These are phyloP conservation scores for Phytophthora agathidicida DNA, from an alignment of 352 stramenopile genomes.

Conservation along the genomic window DNA sequence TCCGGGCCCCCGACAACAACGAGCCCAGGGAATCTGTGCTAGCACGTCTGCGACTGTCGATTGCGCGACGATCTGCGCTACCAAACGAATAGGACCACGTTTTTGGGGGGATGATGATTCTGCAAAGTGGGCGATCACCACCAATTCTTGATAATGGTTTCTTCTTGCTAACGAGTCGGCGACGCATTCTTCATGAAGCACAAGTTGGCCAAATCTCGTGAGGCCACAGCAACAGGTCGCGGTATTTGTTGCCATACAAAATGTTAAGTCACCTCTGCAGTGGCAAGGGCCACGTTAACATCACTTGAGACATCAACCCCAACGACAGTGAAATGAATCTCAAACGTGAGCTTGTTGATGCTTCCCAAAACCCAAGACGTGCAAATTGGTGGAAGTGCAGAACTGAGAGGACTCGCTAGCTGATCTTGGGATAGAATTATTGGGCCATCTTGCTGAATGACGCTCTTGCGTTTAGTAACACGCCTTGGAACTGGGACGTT, in stretches of 20 bases:
- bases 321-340: slow-evolving; percentile 16
- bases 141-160: slow-evolving; percentile 22
- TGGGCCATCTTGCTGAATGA: not conserved
- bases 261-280: not conserved
- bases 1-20: slow-evolving; percentile 11
- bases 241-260: not conserved
- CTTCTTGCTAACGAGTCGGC: not conserved
- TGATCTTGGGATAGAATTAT: slow-evolving; percentile 14
- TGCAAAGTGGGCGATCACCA: slow-evolving; percentile 45
- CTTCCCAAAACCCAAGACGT: not conserved
- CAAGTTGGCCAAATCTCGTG: slow-evolving; percentile 57
- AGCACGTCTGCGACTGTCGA: slow-evolving; percentile 13
- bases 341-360: slow-evolving; percentile 5
- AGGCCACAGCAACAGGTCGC: not conserved
- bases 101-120: slow-evolving; percentile 25
- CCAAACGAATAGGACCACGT: slow-evolving; percentile 1
- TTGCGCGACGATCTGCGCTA: not conserved
- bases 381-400: not conserved
- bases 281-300: not conserved
- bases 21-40: not conserved
- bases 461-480: not conserved
- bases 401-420: slow-evolving; percentile 1
- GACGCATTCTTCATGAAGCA: slow-evolving; percentile 42
- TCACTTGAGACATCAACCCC: not conserved
- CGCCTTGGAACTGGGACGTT: slow-evolving; percentile 10